These are phyloP conservation scores for Botrytis elliptica DNA, from an alignment of 2,329 filamentous ascomycete genomes.

Conservation along the genomic window DNA sequence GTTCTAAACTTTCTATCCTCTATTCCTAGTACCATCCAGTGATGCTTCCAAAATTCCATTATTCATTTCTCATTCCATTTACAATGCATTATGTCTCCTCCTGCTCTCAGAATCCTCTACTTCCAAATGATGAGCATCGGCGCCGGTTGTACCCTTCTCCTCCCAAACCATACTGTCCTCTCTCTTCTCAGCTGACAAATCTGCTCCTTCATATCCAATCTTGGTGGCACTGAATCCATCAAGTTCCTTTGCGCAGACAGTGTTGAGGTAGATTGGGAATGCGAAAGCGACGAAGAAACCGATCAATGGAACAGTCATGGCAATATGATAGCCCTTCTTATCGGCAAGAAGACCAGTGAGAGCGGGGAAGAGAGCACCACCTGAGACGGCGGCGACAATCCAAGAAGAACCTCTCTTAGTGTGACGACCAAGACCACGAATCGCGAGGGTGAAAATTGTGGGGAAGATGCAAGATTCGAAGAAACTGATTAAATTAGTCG, in stretches of 20 bases:
- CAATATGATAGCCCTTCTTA: constrained; percentile 19
- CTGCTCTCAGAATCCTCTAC: neutral
- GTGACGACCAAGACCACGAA: constrained; percentile 74
- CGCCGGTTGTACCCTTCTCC: constrained; percentile 5
- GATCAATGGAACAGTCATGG: constrained; percentile 39
- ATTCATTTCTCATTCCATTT: neutral
- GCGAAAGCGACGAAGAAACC: constrained; percentile 41
- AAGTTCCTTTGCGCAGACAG: constrained; percentile 38
- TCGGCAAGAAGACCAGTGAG: constrained; percentile 25
- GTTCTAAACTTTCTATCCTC: neutral
- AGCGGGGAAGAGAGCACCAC: constrained; percentile 34
- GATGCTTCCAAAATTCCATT: neutral
- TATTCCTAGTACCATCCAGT: neutral
- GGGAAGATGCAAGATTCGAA: constrained; percentile 82
- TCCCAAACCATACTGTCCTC: constrained; percentile 1
- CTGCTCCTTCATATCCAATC: constrained; percentile 37
- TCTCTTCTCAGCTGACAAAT: constrained; percentile 5
- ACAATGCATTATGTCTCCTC: neutral
- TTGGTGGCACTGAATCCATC: constrained; percentile 41
- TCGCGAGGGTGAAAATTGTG: constrained; percentile 74
- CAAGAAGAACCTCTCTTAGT: constrained; percentile 78
- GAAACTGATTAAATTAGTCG: constrained; percentile 40
- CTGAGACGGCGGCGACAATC: constrained; percentile 54
- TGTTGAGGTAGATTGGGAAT: constrained; percentile 41
- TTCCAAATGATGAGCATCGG: constrained; percentile 1